Base-by-base conservation (phyloP, 306 rosid species). In the Purshia tridentata region DNA sequence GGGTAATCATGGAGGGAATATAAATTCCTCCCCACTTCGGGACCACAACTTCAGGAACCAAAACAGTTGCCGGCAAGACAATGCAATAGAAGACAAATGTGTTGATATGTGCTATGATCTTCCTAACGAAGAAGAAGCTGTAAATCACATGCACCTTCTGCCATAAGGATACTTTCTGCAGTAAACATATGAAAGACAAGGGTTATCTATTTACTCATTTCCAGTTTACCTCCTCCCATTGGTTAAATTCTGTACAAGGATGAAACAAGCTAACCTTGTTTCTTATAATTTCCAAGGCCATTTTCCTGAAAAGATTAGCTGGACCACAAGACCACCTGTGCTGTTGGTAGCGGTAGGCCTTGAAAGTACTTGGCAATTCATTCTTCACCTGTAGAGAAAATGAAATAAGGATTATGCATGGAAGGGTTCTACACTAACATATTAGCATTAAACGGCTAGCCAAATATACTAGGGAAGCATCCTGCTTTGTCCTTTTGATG, bases 321-420 rank as follows among this genome's bases (percentile, higher is more conserved):
- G 98, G 98, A 22, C 98, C 98, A 72, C 98, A 90, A 14, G 97
- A 90, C 98, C 98, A 92, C 18, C 98, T 70, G 62, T 92, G 98
- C 60, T 92, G 98, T 71, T 92, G 98, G 78, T 80, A 86, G 3
- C 98, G 88, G 70, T 85, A 92, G 60, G 98, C 98, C 81, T 90
- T 92, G 61, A 90, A 86, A 67, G 98, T 92, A 62, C 98, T 92
- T n/a, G 98, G 98, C 73, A 92, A 79, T 77, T 92, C 98, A 61
- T 82, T 90, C 80, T 86, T 92, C 65, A 90, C 97, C 98, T 92
- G 72, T 67, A 22, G 18, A n/a, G 69, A 61, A 62, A 65, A 67
- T 7, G 13, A 57, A 16, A 46, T 9, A 12, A 46, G 51, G 22
- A 35, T 50, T 15, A 39, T 12, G 11, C 22, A 8, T 12, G 18